phyloP scores from a whole-genome alignment of 192 early-diverging fungal genomes.

The Coemansia sp. region DNA sequence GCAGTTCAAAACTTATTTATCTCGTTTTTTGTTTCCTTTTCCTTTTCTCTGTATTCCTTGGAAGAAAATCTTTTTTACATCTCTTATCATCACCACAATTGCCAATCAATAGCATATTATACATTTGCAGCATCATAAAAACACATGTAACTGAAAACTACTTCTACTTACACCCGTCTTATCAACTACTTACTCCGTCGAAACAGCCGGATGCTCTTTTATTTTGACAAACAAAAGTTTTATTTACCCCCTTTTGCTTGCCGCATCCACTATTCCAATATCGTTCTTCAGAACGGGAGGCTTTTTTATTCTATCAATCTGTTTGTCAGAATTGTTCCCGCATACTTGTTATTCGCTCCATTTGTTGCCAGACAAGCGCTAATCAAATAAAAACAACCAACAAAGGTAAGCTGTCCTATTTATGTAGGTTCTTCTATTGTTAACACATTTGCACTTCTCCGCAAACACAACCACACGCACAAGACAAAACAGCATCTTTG shows the following conservation, averaged over 20 bases:
- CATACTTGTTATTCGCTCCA: neutral
- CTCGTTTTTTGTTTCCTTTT: too few species aligned
- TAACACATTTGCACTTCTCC: neutral
- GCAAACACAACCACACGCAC: neutral
- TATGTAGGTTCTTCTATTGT: neutral
- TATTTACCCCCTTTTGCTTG: neutral
- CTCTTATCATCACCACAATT: too few species aligned
- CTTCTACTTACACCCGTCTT: neutral
- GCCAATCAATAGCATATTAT: too few species aligned
- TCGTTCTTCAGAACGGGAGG: neutral
- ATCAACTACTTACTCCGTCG: neutral
- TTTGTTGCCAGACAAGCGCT: neutral
- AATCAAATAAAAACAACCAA: neutral
- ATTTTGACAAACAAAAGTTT: neutral
- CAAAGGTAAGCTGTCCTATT: constrained; percentile 2
- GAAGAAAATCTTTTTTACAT: too few species aligned
- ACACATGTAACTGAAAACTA: too few species aligned
- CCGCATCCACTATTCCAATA: neutral
- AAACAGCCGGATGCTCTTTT: neutral
- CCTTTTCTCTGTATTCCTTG: too few species aligned
- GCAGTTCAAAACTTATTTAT: too few species aligned
- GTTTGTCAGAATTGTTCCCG: constrained; percentile 2
- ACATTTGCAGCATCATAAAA: too few species aligned
- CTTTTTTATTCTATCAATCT: neutral
- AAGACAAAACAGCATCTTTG: neutral